Percentiles rank a stretch among this genome's conserved stretches.
Conservation (phyloP, 2,329 filamentous ascomycete genomes). For the Penicillium sp. region DNA sequence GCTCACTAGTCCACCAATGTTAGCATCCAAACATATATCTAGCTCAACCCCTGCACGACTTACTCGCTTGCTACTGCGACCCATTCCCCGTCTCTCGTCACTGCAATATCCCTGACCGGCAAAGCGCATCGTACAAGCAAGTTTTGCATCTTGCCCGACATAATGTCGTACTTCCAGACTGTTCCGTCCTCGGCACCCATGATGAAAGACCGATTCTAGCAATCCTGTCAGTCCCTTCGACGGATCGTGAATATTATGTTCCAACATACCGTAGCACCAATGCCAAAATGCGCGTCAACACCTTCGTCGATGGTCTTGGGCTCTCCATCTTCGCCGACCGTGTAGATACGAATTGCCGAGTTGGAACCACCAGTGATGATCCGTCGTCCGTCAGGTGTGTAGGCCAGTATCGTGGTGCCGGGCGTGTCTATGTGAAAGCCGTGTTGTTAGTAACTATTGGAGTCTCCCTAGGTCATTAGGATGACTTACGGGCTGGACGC, state of each 20-base stretch:
- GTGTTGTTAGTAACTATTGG: constrained; percentile 9
- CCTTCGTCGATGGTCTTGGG: constrained; percentile 90
- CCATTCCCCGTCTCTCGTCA: constrained; percentile 81
- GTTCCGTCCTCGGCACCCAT: constrained; percentile 91
- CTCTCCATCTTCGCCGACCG: constrained; percentile 86
- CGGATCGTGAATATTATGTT: neutral
- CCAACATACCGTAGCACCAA: constrained; percentile 65
- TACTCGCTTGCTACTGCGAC: constrained; percentile 93
- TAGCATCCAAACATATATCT: constrained; percentile 2
- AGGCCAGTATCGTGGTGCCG: constrained; percentile 81
- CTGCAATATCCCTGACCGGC: constrained; percentile 78
- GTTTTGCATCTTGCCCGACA: constrained; percentile 67
- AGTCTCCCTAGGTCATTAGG: neutral
- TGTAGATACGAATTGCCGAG: constrained; percentile 89
- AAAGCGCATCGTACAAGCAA: constrained; percentile 82
- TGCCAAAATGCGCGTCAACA: constrained; percentile 77
- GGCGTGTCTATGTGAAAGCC: constrained; percentile 62
- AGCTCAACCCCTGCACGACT: constrained; percentile 24
- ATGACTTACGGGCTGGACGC: constrained; percentile 50
- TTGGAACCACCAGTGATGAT: constrained; percentile 91
- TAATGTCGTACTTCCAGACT: constrained; percentile 89
- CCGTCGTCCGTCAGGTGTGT: constrained; percentile 83
- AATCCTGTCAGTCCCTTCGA: constrained; percentile 7
- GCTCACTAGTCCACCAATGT: constrained; percentile 57
- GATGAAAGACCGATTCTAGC: constrained; percentile 75